phyloP scores from a whole-genome alignment of 108 stramenopile species.

The Discostella pseudostelligera region DNA sequence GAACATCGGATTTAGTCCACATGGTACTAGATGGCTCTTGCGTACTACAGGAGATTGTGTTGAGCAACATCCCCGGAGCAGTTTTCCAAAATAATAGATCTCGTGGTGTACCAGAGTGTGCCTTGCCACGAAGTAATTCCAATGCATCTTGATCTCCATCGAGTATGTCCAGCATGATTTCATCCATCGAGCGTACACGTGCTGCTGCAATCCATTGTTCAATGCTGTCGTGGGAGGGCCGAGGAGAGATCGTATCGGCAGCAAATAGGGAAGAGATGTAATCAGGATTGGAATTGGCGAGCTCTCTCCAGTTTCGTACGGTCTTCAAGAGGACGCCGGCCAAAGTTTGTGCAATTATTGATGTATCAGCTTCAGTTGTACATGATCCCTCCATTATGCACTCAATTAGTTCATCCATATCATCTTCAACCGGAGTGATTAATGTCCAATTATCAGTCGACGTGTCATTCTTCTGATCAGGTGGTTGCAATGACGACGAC shows the following conservation, averaged over 20 bases:
- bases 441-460: slow-evolving; percentile 52
- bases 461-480: background rate
- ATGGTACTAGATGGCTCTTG: background rate
- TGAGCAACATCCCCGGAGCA: slow-evolving; percentile 41
- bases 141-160: slow-evolving; percentile 67
- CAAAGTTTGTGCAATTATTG: slow-evolving; percentile 27
- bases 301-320: slow-evolving; percentile 70
- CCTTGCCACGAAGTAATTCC: slow-evolving; percentile 51
- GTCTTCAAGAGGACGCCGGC: slow-evolving; percentile 6
- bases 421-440: slow-evolving; percentile 65
- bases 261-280: slow-evolving; percentile 14
- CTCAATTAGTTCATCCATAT: slow-evolving; percentile 70
- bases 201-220: slow-evolving; percentile 70
- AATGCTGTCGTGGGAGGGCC: slow-evolving; percentile 31
- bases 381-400: slow-evolving; percentile 49
- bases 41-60: slow-evolving; percentile 7
- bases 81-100: slow-evolving; percentile 66
- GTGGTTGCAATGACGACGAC: background rate
- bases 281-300: slow-evolving; percentile 59
- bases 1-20: slow-evolving; percentile 21
- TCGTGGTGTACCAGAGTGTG: slow-evolving; percentile 65
- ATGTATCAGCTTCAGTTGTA: background rate
- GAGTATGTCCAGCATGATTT: slow-evolving; percentile 84
- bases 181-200: slow-evolving; percentile 63
- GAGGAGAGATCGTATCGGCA: slow-evolving; percentile 7